Conservation (phyloP, 2,329 filamentous ascomycete genomes). For the Ascochyta clinopodiicola region DNA sequence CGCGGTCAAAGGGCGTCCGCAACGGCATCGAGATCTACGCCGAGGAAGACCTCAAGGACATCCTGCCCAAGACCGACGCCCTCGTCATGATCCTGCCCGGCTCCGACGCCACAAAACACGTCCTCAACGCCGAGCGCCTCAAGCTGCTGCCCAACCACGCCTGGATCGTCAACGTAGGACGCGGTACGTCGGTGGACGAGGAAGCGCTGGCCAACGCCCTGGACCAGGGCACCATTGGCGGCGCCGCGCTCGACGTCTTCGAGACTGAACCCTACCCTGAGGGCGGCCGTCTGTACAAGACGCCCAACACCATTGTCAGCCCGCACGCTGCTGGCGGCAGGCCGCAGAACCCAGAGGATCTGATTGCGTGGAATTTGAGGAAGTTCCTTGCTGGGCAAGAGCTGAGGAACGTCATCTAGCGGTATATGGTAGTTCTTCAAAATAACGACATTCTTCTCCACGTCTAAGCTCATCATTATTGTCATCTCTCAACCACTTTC, state of each 20-base stretch:
- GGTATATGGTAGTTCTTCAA: too few species aligned
- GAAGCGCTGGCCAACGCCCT: constrained; percentile 70
- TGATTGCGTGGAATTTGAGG: constrained; percentile 68
- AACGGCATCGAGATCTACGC: constrained; percentile 64
- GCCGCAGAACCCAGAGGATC: constrained; percentile 64
- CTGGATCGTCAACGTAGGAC: constrained; percentile 76
- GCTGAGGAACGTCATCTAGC: constrained; percentile 62
- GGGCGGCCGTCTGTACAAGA: constrained; percentile 65
- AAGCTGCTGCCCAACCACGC: constrained; percentile 67
- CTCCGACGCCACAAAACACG: constrained; percentile 67
- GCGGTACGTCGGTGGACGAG: constrained; percentile 79
- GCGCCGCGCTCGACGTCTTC: constrained; percentile 80
- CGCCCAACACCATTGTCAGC: constrained; percentile 50
- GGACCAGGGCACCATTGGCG: constrained; percentile 71
- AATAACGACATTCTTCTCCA: too few species aligned
- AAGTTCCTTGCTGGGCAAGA: constrained; percentile 65
- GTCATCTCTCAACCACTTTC: neutral
- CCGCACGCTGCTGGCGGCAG: constrained; percentile 67
- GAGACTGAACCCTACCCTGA: constrained; percentile 69
- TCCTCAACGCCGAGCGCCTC: constrained; percentile 65
- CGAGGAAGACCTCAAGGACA: constrained; percentile 61
- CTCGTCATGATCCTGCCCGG: constrained; percentile 62
- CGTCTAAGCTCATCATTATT: too few species aligned
- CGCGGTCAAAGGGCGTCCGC: constrained; percentile 63
- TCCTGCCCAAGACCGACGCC: constrained; percentile 66